Conservation (phyloP, 495 filamentous ascomycete genomes). For the Amphirosellinia nigrospora region DNA sequence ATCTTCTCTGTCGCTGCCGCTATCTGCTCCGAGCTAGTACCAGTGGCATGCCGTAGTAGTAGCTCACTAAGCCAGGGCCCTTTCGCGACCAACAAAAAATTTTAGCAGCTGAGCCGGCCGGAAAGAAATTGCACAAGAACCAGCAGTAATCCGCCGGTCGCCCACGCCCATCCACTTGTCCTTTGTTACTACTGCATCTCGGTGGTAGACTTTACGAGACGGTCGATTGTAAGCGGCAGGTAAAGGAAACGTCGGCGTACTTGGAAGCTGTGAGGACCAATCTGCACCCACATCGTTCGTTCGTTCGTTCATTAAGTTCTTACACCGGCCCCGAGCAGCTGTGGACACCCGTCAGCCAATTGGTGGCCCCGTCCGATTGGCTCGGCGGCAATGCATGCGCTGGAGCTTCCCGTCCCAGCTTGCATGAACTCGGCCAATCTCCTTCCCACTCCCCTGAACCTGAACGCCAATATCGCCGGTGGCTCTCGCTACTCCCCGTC, state of each 20-base stretch:
- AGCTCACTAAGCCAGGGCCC: neutral
- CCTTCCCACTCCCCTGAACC: slow-evolving; percentile 25
- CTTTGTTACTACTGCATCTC: neutral
- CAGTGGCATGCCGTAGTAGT: slow-evolving; percentile 6
- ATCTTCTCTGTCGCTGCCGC: neutral
- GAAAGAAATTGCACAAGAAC: neutral
- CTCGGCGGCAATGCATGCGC: slow-evolving; percentile 17
- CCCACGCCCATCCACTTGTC: neutral
- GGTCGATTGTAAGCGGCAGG: neutral
- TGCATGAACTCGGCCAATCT: slow-evolving; percentile 27
- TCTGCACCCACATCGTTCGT: neutral
- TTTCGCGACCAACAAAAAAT: slow-evolving; percentile 1
- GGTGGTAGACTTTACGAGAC: neutral
- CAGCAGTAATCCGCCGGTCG: neutral
- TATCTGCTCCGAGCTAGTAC: slow-evolving; percentile 1
- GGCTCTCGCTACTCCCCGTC: slow-evolving; percentile 5
- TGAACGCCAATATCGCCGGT: slow-evolving; percentile 17
- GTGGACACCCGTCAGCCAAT: slow-evolving; percentile 6
- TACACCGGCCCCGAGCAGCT: neutral
- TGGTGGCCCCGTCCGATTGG: slow-evolving; percentile 13
- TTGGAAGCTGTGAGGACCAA: neutral
- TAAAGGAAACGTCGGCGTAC: neutral
- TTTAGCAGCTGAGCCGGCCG: neutral
- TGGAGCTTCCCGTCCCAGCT: slow-evolving; percentile 18
- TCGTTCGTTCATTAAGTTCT: too few species aligned